phyloP scores from a whole-genome alignment of 2,329 filamentous ascomycete species.

The Diaporthe sp. region DNA sequence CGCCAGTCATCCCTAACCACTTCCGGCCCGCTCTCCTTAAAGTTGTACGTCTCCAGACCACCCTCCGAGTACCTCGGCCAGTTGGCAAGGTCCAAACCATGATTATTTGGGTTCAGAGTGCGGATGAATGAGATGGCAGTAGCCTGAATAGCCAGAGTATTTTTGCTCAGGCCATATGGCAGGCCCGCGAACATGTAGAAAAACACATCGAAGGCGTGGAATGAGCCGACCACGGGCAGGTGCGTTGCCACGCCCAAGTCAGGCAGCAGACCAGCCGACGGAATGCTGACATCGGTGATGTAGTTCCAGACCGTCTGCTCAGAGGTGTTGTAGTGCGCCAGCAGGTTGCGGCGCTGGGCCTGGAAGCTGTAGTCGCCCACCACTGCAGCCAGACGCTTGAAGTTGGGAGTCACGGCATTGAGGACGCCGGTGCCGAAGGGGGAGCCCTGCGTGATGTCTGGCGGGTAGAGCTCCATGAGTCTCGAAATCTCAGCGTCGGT shows the following conservation, averaged over 20 bases:
- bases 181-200: background rate
- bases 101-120: background rate
- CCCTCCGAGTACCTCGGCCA: constrained; percentile 3
- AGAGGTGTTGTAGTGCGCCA: background rate
- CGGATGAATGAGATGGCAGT: background rate
- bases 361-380: constrained; percentile 18
- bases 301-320: constrained; percentile 7
- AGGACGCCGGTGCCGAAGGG: background rate
- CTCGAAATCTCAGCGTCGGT: background rate
- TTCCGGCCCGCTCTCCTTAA: background rate
- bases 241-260: background rate
- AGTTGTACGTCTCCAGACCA: background rate
- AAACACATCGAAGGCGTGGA: background rate
- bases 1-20: background rate
- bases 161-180: background rate
- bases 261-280: background rate
- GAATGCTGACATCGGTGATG: background rate
- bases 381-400: background rate
- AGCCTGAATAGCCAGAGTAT: background rate
- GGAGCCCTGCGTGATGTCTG: background rate
- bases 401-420: constrained; percentile 6
- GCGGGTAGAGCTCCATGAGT: background rate
- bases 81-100: background rate
- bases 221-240: background rate
- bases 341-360: background rate